Evolutionary conservation across 2,329 filamentous ascomycete genomes (phyloP), one percentile per base, ranked within the genome.

Genomic region (Bipolaris zeicola): DNA sequence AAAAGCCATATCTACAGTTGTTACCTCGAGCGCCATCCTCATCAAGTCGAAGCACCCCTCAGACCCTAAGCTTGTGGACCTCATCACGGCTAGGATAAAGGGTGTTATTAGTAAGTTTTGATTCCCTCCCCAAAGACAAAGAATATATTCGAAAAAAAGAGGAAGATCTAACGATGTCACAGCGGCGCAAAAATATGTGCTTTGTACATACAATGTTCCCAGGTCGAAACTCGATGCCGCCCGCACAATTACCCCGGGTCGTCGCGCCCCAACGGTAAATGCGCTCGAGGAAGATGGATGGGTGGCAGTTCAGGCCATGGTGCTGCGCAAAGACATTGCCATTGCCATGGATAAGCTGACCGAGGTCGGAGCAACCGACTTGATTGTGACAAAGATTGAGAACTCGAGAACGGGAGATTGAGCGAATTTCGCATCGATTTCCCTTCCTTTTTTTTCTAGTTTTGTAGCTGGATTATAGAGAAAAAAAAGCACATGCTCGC

Each of bases 221-320:
- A 87, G 93, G 59, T 75, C 78, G 45, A 84, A 85, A 51, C 85
- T 99, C 54, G 71, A 82, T 6, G 80, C 81, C 31, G 93, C 90
- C 7, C 86, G 84, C 44, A 84, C 84, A 66, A 90, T 98, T 73
- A 97, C 95, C 0, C 95, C 95, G 0, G 95, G 95, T 60, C 96
- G 95, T 81, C 89, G 95, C 48, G 93, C 95, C 2, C 91, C 95
- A 2, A 98, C 94, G 2, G 84, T 98, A 66, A 97, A 90, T n/a
- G 82, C 89, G 14, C 82, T 99, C 3, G 94, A 97, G 65, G 90
- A 91, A 71, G 87, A 91, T 53, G 90, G 88, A 51, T 98, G 94
- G 94, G 92, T 97, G 34, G 93, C 94, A n/a, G 89, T 98, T 61
- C 91, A 87, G 73, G 88, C 88, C 47, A 98, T 98, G 94, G 93